Base-by-base conservation (phyloP, 345 rosid species). In the Dipteronia dyeriana region DNA sequence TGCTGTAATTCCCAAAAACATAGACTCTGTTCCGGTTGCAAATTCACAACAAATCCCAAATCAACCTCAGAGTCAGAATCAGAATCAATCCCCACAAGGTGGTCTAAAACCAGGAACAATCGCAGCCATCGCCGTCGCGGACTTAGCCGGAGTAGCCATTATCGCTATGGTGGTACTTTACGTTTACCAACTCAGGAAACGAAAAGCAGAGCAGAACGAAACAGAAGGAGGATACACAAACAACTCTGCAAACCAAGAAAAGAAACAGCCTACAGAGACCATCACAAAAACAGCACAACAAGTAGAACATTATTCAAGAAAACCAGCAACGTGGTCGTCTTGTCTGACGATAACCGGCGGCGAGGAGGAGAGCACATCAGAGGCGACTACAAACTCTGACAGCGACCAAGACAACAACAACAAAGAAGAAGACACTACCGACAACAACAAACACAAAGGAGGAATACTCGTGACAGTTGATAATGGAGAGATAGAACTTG, bases 1-100 rank as follows among this genome's bases (percentile, higher is more conserved):
- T 66, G 99, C 99, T 1, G 99, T 90, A 34, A 93, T 91, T 45
- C 99, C 99, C 2, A 90, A 88, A 76, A 60, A 88, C 66, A 54
- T 70, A 16, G 83, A 79, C 78, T 63, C 91, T 0, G 53, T 73
- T 14, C 85, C 93, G 31, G 81, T 2, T 23, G 59, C 85, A 65
- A 76, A 76, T 78, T 72, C 84, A 20, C 47, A 81, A 20, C 47
- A 81, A 23, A 6, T 77, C 5, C 29, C 54, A 16, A 51, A 43
- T 29, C 57, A 67, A 5, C 20, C 81, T 5, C 72, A 74, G 60
- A 51, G 38, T 29, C 57, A 67, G 7, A 19, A 80, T 5, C 72
- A 74, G 60, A 79, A 41, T 8, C 81, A 83, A 70, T 10, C 41
- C 38, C 54, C 83, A 67, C 62, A 76, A 71, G 79, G 86, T 53